A percentile compares a stretch with the other conserved stretches of the same genome.
Evolutionary conservation across 2,329 filamentous ascomycete genomes (phyloP).

Genomic region (Botrytis sinoallii): DNA sequence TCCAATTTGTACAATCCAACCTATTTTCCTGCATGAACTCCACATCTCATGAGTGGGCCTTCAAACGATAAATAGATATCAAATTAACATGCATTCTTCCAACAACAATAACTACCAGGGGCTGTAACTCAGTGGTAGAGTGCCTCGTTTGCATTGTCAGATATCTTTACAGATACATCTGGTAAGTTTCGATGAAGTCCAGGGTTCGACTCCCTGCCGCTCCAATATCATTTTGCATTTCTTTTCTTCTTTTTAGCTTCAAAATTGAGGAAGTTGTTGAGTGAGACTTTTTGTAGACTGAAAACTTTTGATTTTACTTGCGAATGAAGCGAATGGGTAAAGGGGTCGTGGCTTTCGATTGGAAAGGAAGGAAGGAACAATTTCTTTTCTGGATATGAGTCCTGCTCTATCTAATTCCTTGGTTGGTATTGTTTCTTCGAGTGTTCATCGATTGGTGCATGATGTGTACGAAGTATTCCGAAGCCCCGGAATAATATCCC

Average conservation of each 20-base stretch:
- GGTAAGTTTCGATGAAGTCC: slow-evolving; percentile 6
- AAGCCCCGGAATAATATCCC: not conserved
- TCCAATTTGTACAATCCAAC: not conserved
- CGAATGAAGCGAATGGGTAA: not conserved
- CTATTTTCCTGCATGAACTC: not conserved
- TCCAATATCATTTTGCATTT: not conserved
- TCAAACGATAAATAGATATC: rapidly evolving
- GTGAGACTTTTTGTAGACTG: not conserved
- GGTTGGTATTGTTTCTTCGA: not conserved
- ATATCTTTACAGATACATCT: not conserved
- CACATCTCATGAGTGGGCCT: not conserved
- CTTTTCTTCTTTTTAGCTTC: too few relatives aligned
- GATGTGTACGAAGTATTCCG: not conserved
- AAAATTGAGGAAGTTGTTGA: not conserved
- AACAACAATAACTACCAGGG: not conserved
- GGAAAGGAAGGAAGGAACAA: not conserved
- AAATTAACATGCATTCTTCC: rapidly evolving
- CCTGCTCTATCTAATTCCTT: not conserved
- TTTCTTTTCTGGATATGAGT: not conserved
- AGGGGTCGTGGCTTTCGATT: not conserved
- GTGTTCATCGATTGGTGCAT: too few relatives aligned
- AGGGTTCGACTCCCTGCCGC: slow-evolving; percentile 12
- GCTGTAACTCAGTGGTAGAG: slow-evolving; percentile 18
- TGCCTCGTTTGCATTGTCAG: slow-evolving; percentile 11
- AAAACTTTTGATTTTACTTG: not conserved